Evolutionary conservation across 2,329 filamentous ascomycete genomes (phyloP).

Genomic region (Geosmithia morbida): DNA sequence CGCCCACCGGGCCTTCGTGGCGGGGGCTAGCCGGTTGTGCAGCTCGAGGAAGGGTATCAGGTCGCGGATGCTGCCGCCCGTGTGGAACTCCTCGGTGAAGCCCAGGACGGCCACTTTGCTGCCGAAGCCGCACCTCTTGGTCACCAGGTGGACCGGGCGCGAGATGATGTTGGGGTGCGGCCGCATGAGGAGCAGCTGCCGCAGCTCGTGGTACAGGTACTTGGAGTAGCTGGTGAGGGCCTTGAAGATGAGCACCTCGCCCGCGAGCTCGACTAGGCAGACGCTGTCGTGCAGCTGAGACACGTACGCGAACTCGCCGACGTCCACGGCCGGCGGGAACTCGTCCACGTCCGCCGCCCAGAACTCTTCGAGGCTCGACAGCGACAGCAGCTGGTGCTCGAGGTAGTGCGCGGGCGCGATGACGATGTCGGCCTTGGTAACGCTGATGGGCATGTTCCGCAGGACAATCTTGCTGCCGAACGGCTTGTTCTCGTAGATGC

Average conservation of each 20-base stretch:
- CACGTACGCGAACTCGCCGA: slow-evolving; percentile 32
- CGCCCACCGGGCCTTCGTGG: slow-evolving; percentile 37
- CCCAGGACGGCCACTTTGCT: slow-evolving; percentile 39
- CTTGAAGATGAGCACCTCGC: slow-evolving; percentile 37
- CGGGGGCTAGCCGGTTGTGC: slow-evolving; percentile 24
- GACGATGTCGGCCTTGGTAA: slow-evolving; percentile 27
- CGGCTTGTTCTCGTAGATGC: slow-evolving; percentile 29
- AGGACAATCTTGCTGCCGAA: slow-evolving; percentile 45
- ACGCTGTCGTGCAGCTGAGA: slow-evolving; percentile 45
- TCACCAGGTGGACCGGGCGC: slow-evolving; percentile 36
- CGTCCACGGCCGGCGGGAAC: slow-evolving; percentile 32
- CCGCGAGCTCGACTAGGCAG: slow-evolving; percentile 32
- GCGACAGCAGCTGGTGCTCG: slow-evolving; percentile 34
- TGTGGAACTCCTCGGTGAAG: slow-evolving; percentile 40
- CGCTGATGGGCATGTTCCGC: slow-evolving; percentile 30
- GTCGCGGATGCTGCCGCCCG: slow-evolving; percentile 39
- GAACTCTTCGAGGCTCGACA: slow-evolving; percentile 21
- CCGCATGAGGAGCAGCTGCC: slow-evolving; percentile 34
- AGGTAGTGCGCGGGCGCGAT: slow-evolving; percentile 36
- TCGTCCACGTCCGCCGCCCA: slow-evolving; percentile 24
- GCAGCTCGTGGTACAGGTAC: slow-evolving; percentile 47
- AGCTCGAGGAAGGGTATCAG: slow-evolving; percentile 34
- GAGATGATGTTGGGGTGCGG: slow-evolving; percentile 38
- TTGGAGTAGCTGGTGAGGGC: slow-evolving; percentile 41
- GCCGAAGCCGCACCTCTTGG: slow-evolving; percentile 40